Conservation (phyloP, 2,329 filamentous ascomycete genomes). For the Chrysosporium queenslandicum region DNA sequence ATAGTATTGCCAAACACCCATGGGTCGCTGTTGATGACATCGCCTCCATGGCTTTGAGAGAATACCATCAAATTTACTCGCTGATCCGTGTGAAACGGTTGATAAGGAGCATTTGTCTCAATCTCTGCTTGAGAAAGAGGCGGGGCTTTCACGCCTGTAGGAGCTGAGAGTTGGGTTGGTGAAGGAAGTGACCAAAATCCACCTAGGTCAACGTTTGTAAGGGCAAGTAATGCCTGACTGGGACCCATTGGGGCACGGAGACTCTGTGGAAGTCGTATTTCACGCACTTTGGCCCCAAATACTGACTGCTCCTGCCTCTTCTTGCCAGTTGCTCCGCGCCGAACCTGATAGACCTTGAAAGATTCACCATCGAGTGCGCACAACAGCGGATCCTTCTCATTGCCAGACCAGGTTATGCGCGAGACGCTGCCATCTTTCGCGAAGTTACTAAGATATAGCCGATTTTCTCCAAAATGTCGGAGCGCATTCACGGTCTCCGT, state of each 20-base stretch:
- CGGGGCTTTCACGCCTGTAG: constrained; percentile 38
- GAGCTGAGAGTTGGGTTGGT: constrained; percentile 34
- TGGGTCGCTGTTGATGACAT: constrained; percentile 29
- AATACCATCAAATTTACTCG: constrained; percentile 70
- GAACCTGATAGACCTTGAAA: constrained; percentile 38
- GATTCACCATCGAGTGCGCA: constrained; percentile 38
- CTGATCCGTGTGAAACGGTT: constrained; percentile 87
- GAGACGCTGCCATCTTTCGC: constrained; percentile 32
- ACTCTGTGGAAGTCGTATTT: constrained; percentile 56
- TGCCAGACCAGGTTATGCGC: constrained; percentile 39
- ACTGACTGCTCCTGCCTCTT: constrained; percentile 47
- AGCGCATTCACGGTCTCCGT: constrained; percentile 40
- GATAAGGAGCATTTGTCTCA: constrained; percentile 89
- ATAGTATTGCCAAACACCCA: constrained; percentile 49
- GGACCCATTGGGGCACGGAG: constrained; percentile 51
- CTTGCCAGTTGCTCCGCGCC: constrained; percentile 40
- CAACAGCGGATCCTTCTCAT: constrained; percentile 34
- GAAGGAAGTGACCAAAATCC: constrained; percentile 37
- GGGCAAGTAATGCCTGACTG: constrained; percentile 43
- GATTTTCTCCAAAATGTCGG: constrained; percentile 41
- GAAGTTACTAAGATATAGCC: constrained; percentile 37
- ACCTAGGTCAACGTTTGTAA: constrained; percentile 39
- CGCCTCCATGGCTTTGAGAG: constrained; percentile 29
- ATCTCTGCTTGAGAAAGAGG: constrained; percentile 73
- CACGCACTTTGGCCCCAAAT: constrained; percentile 49